A percentile compares a stretch with the other conserved stretches of the same genome.
Evolutionary conservation across 108 stramenopile genomes (phyloP).

Genomic region (Stephanodiscus minutulus): DNA sequence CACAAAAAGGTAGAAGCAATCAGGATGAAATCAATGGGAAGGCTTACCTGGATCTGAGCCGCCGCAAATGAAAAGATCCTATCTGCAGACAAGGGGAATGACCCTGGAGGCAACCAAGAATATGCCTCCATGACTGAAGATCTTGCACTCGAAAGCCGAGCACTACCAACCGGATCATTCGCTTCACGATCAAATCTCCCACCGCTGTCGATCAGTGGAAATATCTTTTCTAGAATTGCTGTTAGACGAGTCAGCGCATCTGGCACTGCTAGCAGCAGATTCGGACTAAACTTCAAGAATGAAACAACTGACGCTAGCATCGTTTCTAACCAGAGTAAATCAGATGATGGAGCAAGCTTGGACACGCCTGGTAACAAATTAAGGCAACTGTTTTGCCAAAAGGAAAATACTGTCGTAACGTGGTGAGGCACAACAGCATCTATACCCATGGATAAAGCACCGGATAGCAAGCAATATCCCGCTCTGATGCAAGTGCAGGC

Average conservation of each 20-base stretch:
- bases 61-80: slow-evolving; percentile 78
- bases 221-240: slow-evolving; percentile 69
- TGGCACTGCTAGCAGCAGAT: slow-evolving; percentile 74
- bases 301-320: slow-evolving; percentile 68
- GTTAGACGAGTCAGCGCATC: slow-evolving; percentile 77
- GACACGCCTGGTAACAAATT: slow-evolving; percentile 43
- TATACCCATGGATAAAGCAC: slow-evolving; percentile 72
- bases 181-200: slow-evolving; percentile 62
- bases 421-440: slow-evolving; percentile 63
- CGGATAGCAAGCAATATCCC: slow-evolving; percentile 74
- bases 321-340: slow-evolving; percentile 75
- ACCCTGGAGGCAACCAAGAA: slow-evolving; percentile 89
- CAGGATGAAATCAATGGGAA: background rate
- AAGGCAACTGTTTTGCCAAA: slow-evolving; percentile 68
- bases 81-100: slow-evolving; percentile 82
- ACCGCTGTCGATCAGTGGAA: slow-evolving; percentile 63
- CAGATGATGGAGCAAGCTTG: slow-evolving; percentile 58
- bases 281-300: slow-evolving; percentile 78
- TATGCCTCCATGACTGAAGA: slow-evolving; percentile 87
- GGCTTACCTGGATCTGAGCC: slow-evolving; percentile 63
- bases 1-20: background rate
- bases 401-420: slow-evolving; percentile 54
- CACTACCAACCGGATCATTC: slow-evolving; percentile 47
- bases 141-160: slow-evolving; percentile 70
- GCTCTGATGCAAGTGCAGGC: slow-evolving; percentile 76